Evolutionary conservation across 164 flowering plant genomes (phyloP).

Genomic region (Magnolia kwangsiensis): DNA sequence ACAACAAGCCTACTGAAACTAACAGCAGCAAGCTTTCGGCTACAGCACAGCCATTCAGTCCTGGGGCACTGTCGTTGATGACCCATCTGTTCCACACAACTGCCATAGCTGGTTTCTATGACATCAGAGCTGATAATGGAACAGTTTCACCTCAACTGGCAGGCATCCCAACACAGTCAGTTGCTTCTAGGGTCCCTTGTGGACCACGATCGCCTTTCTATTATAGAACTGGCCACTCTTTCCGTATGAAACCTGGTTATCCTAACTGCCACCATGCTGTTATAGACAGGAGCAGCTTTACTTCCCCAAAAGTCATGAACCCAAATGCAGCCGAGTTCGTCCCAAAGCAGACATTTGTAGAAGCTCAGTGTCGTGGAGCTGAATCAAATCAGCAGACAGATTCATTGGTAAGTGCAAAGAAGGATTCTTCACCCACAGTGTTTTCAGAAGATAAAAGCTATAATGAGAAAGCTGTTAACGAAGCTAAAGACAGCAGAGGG

Average conservation of each 20-base stretch:
- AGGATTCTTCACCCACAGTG: slow-evolving; percentile 4
- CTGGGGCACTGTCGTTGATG: slow-evolving; percentile 36
- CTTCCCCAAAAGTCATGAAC: slow-evolving; percentile 56
- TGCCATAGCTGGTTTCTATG: slow-evolving; percentile 43
- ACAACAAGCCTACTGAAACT: slow-evolving; percentile 35
- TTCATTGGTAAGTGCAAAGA: slow-evolving; percentile 10
- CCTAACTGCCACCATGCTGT: slow-evolving; percentile 35
- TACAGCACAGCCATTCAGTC: slow-evolving; percentile 82
- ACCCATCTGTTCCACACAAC: slow-evolving; percentile 32
- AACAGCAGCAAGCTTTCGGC: slow-evolving; percentile 86
- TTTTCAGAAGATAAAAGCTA: slow-evolving; percentile 21
- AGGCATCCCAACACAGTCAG: slow-evolving; percentile 41
- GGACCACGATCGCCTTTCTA: slow-evolving; percentile 76
- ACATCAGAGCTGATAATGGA: slow-evolving; percentile 42
- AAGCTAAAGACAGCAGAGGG: slow-evolving; percentile 22
- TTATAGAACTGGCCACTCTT: slow-evolving; percentile 42
- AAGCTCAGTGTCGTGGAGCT: slow-evolving; percentile 6
- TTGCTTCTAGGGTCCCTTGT: slow-evolving; percentile 55
- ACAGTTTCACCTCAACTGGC: slow-evolving; percentile 38
- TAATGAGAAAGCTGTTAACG: slow-evolving; percentile 14
- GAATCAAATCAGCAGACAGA: slow-evolving; percentile 23
- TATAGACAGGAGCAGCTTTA: slow-evolving; percentile 29
- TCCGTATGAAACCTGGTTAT: slow-evolving; percentile 46
- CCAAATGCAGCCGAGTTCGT: slow-evolving; percentile 84
- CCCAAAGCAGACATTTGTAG: slow-evolving; percentile 43